phyloP scores from a whole-genome alignment of 495 filamentous ascomycete genomes.

The Talaromyces proteolyticus region DNA sequence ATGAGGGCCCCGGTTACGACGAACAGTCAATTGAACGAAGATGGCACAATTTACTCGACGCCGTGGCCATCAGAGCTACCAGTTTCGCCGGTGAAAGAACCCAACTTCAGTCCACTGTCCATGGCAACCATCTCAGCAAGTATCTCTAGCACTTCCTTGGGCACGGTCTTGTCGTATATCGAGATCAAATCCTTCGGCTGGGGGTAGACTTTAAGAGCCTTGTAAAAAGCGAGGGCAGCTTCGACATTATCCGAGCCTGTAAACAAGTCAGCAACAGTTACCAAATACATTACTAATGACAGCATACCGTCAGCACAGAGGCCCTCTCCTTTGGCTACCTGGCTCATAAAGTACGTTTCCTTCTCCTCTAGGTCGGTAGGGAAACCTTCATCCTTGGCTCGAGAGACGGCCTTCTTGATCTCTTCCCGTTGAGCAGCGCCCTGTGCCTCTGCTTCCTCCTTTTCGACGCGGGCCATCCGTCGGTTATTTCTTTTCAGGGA shows the following conservation, averaged over 20 bases:
- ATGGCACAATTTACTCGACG: slow-evolving; percentile 26
- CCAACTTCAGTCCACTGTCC: slow-evolving; percentile 66
- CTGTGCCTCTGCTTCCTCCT: slow-evolving; percentile 67
- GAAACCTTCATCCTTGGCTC: slow-evolving; percentile 85
- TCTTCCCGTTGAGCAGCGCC: slow-evolving; percentile 61
- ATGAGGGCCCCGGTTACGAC: not conserved
- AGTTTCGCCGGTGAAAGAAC: slow-evolving; percentile 37
- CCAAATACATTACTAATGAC: not conserved
- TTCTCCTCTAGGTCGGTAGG: slow-evolving; percentile 86
- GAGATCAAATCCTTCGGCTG: slow-evolving; percentile 84
- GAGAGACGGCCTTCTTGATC: slow-evolving; percentile 65
- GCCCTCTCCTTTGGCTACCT: slow-evolving; percentile 79
- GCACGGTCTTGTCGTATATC: slow-evolving; percentile 97
- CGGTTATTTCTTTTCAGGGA: slow-evolving; percentile 77
- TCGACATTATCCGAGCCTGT: slow-evolving; percentile 64
- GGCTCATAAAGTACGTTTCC: slow-evolving; percentile 89
- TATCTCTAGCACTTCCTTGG: slow-evolving; percentile 90
- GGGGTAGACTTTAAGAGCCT: slow-evolving; percentile 96
- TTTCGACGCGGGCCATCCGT: slow-evolving; percentile 64
- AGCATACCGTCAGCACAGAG: slow-evolving; percentile 64
- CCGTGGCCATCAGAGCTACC: slow-evolving; percentile 30
- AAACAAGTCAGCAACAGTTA: not conserved
- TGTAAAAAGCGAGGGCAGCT: slow-evolving; percentile 92
- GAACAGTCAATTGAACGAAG: not conserved
- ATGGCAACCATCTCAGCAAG: slow-evolving; percentile 97